Base-by-base conservation (phyloP, 768 basidiomycete species). In the Lanmaoa pseudosensibilis region DNA sequence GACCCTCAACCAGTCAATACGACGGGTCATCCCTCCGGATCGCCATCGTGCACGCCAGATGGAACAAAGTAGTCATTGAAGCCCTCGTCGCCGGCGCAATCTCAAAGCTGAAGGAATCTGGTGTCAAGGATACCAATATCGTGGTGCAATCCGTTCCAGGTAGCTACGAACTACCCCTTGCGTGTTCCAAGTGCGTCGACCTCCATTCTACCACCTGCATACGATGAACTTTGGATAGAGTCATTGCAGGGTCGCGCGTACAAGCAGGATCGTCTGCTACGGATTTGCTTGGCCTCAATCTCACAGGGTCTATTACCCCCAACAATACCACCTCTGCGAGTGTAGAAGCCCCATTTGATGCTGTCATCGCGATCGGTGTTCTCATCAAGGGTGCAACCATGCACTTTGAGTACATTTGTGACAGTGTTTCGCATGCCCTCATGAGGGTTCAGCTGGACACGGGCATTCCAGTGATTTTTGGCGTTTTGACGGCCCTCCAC, bases 321-420 rank as follows among this genome's bases (percentile, higher is more conserved):
- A 72, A 68, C 46, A 49, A 69, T 11, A 67, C 71, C 30, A 53
- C 79, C 16, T 46, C 56, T 19, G 9, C 57, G 39, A 39, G 61
- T 11, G 56, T 72, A 16, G 76, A 74, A 16, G 78, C 80, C 52
- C 88, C 96, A 0, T 98, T 98, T 64, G 89, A 96, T 71, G 97
- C 94, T 15, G 87, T 97, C 61, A 96, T 99, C 70, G 94, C 97
- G 51, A 92, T 98, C 67, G 97, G 97, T 15, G 94, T 96, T 37
- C 87, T 99, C 70, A 97, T 99, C 80, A 99, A 99, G 72, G 96
- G 97, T 50, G 80, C 85, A 1, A 98, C 97, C 18, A 97, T 97
- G 94, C 97, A 99, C 77, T 99, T 98, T 73, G 97, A 99, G 73
- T 99, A 99, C 80, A 99, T 98, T 73, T 91, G 84, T 73, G 94